Conservation (phyloP, 768 basidiomycete genomes). For the Suillus discolor region DNA sequence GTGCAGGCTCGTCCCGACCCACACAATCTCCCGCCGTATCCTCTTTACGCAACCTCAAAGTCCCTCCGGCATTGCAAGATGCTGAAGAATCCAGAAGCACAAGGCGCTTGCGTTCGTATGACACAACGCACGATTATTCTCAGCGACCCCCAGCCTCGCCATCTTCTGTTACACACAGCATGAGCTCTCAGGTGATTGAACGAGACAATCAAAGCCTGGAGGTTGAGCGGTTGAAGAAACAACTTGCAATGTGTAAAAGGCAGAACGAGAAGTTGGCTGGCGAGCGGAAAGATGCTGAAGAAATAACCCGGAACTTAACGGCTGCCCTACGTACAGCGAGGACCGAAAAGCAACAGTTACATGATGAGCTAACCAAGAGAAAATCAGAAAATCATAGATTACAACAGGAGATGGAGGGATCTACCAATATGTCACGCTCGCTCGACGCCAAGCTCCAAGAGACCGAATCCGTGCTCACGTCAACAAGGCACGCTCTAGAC, state of each 20-base stretch:
- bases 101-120: too few species aligned
- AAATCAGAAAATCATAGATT: background rate
- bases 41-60: background rate
- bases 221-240: background rate
- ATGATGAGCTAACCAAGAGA: background rate
- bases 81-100: too few species aligned
- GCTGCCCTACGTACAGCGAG: too few species aligned
- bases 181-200: background rate
- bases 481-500: background rate
- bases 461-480: background rate
- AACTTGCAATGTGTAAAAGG: background rate
- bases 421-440: background rate
- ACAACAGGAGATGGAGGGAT: background rate
- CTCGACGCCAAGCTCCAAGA: background rate
- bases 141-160: background rate
- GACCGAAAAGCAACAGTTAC: background rate
- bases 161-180: background rate
- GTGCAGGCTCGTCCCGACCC: background rate
- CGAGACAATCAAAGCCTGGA: conserved; percentile 2
- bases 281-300: too few species aligned
- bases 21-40: background rate
- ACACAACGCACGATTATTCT: background rate
- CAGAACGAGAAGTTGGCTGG: background rate
- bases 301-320: background rate
- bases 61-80: background rate